Evolutionary conservation across 2,329 filamentous ascomycete species (phyloP), one percentile per base, ranked within the genome.

Genomic region (Ascochyta viciae-villosae): DNA sequence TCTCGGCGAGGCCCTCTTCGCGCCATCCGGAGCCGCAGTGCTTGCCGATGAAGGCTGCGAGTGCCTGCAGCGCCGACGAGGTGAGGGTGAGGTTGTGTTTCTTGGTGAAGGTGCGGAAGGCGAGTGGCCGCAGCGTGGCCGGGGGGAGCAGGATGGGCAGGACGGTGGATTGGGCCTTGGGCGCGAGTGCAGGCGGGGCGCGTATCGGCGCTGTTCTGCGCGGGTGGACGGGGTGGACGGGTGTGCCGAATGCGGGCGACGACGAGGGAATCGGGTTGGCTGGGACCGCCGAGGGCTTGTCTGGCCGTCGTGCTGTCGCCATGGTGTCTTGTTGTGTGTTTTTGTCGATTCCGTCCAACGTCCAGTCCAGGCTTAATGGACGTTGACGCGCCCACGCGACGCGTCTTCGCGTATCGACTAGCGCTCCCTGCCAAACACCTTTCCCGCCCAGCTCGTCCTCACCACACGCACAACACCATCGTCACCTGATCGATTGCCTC

Each of bases 1-100:
- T 89, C 76, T 99, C 96, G 3, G 93, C 95, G 29, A 97, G 81
- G 0, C 96, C 94, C 74, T 96, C 92, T 78, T 98, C 93, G 67
- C 94, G 87, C 95, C 95, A 99, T 87, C 88, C 92, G 54, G 93
- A 93, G 31, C 95, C 95, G 74, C 95, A 99, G 76, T 96, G 90
- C 65, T 91, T 89, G 10, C 95, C 96, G 49, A 99, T 89, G 74
- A 99, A 99, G 1, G 86, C 84, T 19, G 95, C 93, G 29, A 99
- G 83, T 42, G 90, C 86, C 74, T 94, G 88, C 5, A 99, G 81
- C 0, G 95, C 92, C 0, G 92, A 87, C 0, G 94, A 95, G 7
- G 91, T 93, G 49, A 99, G 85, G 0, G 93, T 98, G 52, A 99
- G 82, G 66, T 94, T 96, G 78, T 99, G 92, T 72, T 98, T 99